These are phyloP conservation scores for Bretschneidera sinensis DNA, from an alignment of 345 rosid genomes.

Conservation along the genomic window DNA sequence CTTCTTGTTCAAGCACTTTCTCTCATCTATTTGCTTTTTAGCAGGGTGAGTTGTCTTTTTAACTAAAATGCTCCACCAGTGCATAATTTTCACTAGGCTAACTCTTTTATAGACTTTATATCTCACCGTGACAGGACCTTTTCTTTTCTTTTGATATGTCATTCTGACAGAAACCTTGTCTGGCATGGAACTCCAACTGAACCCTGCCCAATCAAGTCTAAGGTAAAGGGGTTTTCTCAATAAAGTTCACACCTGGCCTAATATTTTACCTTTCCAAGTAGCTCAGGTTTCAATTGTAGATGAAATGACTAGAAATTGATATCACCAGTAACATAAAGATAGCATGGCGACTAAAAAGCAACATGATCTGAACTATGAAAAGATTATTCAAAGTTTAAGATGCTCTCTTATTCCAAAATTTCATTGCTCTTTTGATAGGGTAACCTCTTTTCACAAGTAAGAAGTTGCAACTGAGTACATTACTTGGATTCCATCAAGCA, in stretches of 20 bases:
- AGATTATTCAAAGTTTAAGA: too few species aligned
- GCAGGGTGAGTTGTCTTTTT: too few species aligned
- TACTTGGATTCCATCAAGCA: conserved; percentile 98
- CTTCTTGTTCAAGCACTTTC: too few species aligned
- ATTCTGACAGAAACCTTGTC: neutral
- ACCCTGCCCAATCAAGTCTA: neutral
- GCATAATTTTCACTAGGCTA: too few species aligned
- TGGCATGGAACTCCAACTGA: neutral
- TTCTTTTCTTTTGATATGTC: too few species aligned
- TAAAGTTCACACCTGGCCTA: neutral
- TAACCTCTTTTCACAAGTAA: neutral
- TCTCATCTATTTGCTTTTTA: too few species aligned
- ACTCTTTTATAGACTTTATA: too few species aligned
- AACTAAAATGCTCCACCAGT: too few species aligned
- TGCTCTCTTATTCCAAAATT: neutral
- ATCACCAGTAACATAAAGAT: neutral
- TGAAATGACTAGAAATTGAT: neutral
- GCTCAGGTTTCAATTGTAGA: neutral
- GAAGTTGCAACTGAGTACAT: conserved; percentile 5
- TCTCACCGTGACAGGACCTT: too few species aligned
- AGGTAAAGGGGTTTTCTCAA: neutral
- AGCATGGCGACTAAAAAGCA: too few species aligned
- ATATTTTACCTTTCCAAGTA: neutral
- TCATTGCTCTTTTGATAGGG: neutral
- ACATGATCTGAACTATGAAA: too few species aligned